Evolutionary conservation across 108 stramenopile species (phyloP), one percentile per base, ranked within the genome.

Genomic region (Cafeteria roenbergensis): DNA sequence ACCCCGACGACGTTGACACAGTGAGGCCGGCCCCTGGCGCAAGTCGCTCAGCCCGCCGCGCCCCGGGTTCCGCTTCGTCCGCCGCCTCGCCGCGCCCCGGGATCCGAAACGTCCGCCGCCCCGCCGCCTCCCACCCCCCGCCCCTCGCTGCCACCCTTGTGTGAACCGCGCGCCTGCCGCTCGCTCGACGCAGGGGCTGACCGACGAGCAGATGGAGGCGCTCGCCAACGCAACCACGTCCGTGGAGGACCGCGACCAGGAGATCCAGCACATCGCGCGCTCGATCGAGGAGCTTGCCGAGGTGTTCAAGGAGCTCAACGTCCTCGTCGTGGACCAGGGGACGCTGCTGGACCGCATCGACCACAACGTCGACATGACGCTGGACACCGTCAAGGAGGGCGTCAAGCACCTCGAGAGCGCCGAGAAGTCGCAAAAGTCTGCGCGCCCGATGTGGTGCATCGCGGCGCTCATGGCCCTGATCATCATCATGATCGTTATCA

Each of bases 351-450:
- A 99, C 82, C 87, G 98, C 14, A 99, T 99, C 66, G 98, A 99
- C 74, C 97, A 92, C 81, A 99, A 99, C 70, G 95, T 99, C 95
- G 98, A 99, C 77, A 87, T 92, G 36, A 95, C 95, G 33, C 92
- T 97, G 8, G 94, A 97, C 78, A 89, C 91, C 71, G 94, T 93
- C 37, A 90, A 93, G 63, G 86, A 89, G 56, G 98, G 95, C 38
- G 90, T 99, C 53, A 72, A 80, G 36, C 92, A 99, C 74, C 76
- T 99, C 54, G 92, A 96, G 70, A 82, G 80, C 68, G 99, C 98
- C 8, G 98, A 99, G 63, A 87, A 88, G 66, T 77, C 82, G 52
- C 95, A 97, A 78, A 95, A 95, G 82, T 89, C 85, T 62, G 94
- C 95, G 0, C 74, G 93, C 57, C 91, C 79, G 24, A 51, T 78